Base-by-base conservation (phyloP, 2,329 filamentous ascomycete species). In the Pseudogymnoascus sp. region DNA sequence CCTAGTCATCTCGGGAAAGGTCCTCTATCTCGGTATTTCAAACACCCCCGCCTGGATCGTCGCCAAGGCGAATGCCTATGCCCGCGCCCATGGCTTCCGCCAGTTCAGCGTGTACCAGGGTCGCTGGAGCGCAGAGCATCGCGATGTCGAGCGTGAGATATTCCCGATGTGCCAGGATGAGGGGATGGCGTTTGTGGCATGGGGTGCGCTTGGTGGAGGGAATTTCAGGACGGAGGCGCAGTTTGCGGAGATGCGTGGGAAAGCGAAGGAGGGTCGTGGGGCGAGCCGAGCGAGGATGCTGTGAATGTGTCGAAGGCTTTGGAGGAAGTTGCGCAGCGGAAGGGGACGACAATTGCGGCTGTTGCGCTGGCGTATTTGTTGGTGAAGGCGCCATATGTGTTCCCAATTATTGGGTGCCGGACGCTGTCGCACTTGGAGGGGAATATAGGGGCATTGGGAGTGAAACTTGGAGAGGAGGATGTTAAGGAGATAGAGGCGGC, bases 281-380 rank as follows among this genome's bases (percentile, higher is more conserved):
- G 68, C 25, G 64, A 69, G 18, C 71, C 82, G 64, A 77, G 76
- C 2, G 80, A 83, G 28, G 75, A 81, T 0, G 81, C 84, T 63
- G 73, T 71, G 5, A 79, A 78, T 61, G 77, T 86, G 35, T 83
- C 81, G 60, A 79, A 77, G 28, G 83, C 83, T 0, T 78, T 91
- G 0, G 45, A 55, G 45, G 7, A 5, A 18, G 80, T 89, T 6
- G 85, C 83, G 0, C 78, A 79, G 6, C 76, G 80, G 64, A 82
- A 86, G 67, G 80, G 81, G 1, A 76, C 80, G 1, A 76, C 80
- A 33, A 79, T 90, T 59, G 88, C 85, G 3, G 81, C 81, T 38
- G 75, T 90, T 35, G 88, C 89, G 7, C 75, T 92, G 23, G 88
- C 89, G 1, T 92, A 92, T 70, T 85, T 91, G 12, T 82, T 89